Percentiles rank a stretch among this genome's conserved stretches.
These are phyloP conservation scores for Flaveria brownii DNA, from an alignment of 129 eudicot species.

Conservation along the genomic window DNA sequence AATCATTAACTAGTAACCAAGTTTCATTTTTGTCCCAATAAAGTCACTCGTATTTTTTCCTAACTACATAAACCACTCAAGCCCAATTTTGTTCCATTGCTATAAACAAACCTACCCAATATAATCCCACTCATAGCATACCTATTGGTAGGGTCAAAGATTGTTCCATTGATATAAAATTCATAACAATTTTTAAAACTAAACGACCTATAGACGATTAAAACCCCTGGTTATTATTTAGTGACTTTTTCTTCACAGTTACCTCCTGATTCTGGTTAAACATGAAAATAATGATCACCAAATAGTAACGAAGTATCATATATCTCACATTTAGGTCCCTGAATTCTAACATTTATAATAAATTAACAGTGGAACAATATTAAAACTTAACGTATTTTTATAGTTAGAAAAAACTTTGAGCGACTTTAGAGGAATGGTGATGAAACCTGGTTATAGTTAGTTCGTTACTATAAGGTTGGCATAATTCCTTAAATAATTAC, in stretches of 20 bases:
- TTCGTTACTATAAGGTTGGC: background rate
- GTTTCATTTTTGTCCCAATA: background rate
- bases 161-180: background rate
- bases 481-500: constrained; percentile 36
- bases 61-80: background rate
- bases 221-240: no score
- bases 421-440: background rate
- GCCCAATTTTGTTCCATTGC: background rate
- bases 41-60: background rate
- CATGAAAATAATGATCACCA: background rate
- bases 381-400: background rate
- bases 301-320: background rate
- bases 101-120: no score
- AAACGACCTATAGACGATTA: no score
- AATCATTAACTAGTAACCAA: background rate
- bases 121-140: no score
- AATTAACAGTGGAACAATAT: background rate
- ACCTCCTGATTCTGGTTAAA: background rate
- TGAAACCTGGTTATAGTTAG: background rate
- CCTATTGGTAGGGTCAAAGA: background rate
- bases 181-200: background rate
- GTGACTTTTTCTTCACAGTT: background rate
- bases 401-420: background rate
- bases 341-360: no score
- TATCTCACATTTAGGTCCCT: background rate